Percentiles rank a stretch among this genome's conserved stretches.
Evolutionary conservation across 495 filamentous ascomycete species (phyloP).

Genomic region (Talaromyces proteolyticus): DNA sequence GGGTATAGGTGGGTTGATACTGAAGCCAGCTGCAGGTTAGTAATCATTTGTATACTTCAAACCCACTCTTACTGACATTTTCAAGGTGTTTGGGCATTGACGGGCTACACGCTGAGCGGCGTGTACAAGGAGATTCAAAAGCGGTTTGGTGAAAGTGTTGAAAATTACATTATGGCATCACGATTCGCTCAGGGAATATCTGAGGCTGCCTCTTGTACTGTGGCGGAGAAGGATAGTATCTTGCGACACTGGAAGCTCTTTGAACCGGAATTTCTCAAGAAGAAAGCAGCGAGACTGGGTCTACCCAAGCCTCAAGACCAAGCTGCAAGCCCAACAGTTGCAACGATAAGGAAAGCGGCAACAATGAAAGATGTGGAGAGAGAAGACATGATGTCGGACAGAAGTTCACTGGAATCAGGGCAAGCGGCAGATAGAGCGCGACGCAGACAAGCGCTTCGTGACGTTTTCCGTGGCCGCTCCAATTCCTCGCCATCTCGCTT

Average conservation of each 20-base stretch:
- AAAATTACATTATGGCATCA: conserved; percentile 67
- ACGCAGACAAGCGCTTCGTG: not conserved
- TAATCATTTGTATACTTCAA: conserved; percentile 6
- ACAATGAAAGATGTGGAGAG: conserved; percentile 23
- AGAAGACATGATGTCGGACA: conserved; percentile 4
- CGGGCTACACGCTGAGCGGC: conserved; percentile 70
- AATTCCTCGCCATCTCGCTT: not conserved
- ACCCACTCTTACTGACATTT: conserved; percentile 16
- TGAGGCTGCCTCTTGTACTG: conserved; percentile 43
- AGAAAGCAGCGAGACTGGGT: conserved; percentile 17
- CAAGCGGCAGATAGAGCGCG: conserved; percentile 10
- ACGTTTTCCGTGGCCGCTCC: conserved; percentile 2
- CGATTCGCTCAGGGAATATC: conserved; percentile 67
- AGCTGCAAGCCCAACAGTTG: conserved; percentile 43
- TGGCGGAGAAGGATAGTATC: conserved; percentile 51
- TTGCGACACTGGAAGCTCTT: conserved; percentile 50
- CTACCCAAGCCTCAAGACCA: conserved; percentile 20
- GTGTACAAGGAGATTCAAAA: conserved; percentile 68
- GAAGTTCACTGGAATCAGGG: conserved; percentile 7
- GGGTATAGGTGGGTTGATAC: conserved; percentile 62
- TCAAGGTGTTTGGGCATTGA: conserved; percentile 53
- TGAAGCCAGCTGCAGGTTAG: conserved; percentile 66
- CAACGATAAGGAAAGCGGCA: conserved; percentile 16
- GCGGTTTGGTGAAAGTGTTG: conserved; percentile 52
- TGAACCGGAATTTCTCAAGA: conserved; percentile 48